Evolutionary conservation across 1,284 basidiomycete species (phyloP).

Genomic region (Volvariella surrecta): DNA sequence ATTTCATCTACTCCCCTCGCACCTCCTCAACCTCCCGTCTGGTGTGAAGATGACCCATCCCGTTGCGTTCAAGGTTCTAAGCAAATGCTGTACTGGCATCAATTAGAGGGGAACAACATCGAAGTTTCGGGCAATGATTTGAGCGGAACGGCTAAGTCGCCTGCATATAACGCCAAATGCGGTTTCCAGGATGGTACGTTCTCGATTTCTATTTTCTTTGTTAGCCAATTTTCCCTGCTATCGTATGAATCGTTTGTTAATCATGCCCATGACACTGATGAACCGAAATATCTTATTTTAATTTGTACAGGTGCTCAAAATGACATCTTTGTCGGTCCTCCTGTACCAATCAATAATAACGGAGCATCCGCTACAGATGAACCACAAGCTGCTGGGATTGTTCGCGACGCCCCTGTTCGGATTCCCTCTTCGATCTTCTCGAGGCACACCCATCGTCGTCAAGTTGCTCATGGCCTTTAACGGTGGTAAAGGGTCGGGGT

Average conservation of each 20-base stretch:
- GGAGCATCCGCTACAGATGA: too few relatives aligned
- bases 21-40: constrained; percentile 28
- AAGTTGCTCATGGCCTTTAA: too few relatives aligned
- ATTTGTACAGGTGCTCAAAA: constrained; percentile 17
- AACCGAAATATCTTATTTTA: too few relatives aligned
- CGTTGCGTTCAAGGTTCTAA: constrained; percentile 33
- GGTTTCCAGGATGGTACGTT: constrained; percentile 33
- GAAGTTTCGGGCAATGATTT: constrained; percentile 28
- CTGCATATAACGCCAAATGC: constrained; percentile 33
- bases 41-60: constrained; percentile 33
- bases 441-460: too few relatives aligned
- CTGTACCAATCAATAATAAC: too few relatives aligned
- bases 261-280: too few relatives aligned
- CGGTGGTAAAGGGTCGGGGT: too few relatives aligned
- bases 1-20: constrained; percentile 26
- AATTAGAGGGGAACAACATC: constrained; percentile 34
- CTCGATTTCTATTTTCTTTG: not conserved
- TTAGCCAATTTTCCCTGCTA: too few relatives aligned
- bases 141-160: constrained; percentile 26
- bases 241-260: too few relatives aligned
- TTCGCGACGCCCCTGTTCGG: too few relatives aligned
- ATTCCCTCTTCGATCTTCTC: too few relatives aligned
- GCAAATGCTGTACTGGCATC: constrained; percentile 42
- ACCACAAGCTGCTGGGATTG: too few relatives aligned
- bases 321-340: constrained; percentile 22